These are phyloP conservation scores for Aspergillus puulaauensis DNA, from an alignment of 2,329 filamentous ascomycete genomes.

Conservation along the genomic window DNA sequence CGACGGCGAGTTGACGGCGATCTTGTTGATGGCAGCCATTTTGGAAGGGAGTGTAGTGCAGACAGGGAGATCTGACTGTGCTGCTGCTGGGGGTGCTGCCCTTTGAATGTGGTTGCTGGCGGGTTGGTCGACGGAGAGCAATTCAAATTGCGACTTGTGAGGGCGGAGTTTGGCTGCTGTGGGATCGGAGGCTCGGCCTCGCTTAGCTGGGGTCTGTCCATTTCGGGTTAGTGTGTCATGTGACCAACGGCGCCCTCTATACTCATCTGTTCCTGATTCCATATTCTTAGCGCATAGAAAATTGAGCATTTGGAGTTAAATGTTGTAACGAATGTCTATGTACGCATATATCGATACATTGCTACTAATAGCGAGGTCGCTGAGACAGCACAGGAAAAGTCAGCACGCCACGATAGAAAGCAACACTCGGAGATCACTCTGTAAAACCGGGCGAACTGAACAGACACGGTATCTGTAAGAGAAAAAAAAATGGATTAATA, in stretches of 20 bases:
- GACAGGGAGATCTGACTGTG: constrained; percentile 37
- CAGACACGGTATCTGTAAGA: constrained; percentile 11
- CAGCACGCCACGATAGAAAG: constrained; percentile 1
- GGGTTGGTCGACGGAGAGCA: constrained; percentile 32
- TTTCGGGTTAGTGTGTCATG: constrained; percentile 30
- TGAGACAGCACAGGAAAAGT: constrained; percentile 1
- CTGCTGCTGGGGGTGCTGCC: constrained; percentile 32
- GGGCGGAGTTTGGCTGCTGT: constrained; percentile 21
- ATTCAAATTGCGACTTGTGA: constrained; percentile 21
- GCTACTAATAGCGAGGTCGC: constrained; percentile 8
- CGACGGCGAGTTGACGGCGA: constrained; percentile 94
- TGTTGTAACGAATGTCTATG: neutral
- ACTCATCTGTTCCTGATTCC: neutral
- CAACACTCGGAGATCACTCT: constrained; percentile 3
- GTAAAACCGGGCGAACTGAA: constrained; percentile 8
- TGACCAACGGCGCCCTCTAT: constrained; percentile 28
- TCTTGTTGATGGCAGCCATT: constrained; percentile 92
- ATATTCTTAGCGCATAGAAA: neutral
- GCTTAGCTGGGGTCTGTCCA: constrained; percentile 30
- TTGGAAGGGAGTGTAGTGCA: constrained; percentile 40
- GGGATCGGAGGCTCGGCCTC: constrained; percentile 31
- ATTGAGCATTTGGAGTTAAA: neutral
- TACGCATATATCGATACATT: constrained; percentile 13
- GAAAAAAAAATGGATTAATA: constrained; percentile 4
- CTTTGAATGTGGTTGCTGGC: constrained; percentile 29